phyloP scores from a whole-genome alignment of 805 yeast species.

The Yamadazyma philogaea region DNA sequence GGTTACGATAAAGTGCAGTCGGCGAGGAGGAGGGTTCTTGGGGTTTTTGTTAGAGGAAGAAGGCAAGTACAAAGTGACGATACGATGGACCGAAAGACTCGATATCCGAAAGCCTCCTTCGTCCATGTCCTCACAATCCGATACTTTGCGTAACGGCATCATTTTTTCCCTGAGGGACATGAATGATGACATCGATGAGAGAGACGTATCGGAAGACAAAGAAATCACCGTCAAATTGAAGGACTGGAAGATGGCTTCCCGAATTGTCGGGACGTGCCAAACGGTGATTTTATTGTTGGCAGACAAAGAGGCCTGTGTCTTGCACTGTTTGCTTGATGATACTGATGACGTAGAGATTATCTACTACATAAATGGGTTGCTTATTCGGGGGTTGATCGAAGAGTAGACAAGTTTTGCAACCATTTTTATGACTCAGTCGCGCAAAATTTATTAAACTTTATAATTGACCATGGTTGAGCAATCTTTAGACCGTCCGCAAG shows the following conservation, averaged over 20 bases:
- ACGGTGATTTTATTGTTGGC: slow-evolving; percentile 58
- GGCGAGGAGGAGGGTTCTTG: slow-evolving; percentile 44
- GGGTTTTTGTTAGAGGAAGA: slow-evolving; percentile 55
- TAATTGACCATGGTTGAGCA: background rate
- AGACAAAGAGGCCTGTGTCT: slow-evolving; percentile 55
- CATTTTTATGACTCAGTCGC: slow-evolving; percentile 9
- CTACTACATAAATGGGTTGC: slow-evolving; percentile 49
- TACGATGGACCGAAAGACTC: slow-evolving; percentile 57
- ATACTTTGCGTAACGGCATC: background rate
- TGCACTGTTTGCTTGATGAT: slow-evolving; percentile 67
- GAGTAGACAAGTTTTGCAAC: background rate
- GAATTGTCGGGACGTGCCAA: slow-evolving; percentile 58
- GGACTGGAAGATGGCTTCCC: slow-evolving; percentile 69
- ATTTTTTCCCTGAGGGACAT: slow-evolving; percentile 1
- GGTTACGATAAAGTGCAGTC: slow-evolving; percentile 49
- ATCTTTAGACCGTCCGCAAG: slow-evolving; percentile 59
- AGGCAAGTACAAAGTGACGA: slow-evolving; percentile 47
- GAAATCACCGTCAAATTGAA: slow-evolving; percentile 52
- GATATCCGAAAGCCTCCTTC: slow-evolving; percentile 38
- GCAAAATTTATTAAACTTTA: slow-evolving; percentile 1
- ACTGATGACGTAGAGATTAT: slow-evolving; percentile 62
- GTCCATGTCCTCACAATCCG: background rate
- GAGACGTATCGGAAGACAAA: slow-evolving; percentile 25
- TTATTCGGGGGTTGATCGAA: slow-evolving; percentile 13
- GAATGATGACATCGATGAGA: slow-evolving; percentile 6